phyloP scores from a whole-genome alignment of 805 yeast genomes.

The Saccharomycopsis vini region DNA sequence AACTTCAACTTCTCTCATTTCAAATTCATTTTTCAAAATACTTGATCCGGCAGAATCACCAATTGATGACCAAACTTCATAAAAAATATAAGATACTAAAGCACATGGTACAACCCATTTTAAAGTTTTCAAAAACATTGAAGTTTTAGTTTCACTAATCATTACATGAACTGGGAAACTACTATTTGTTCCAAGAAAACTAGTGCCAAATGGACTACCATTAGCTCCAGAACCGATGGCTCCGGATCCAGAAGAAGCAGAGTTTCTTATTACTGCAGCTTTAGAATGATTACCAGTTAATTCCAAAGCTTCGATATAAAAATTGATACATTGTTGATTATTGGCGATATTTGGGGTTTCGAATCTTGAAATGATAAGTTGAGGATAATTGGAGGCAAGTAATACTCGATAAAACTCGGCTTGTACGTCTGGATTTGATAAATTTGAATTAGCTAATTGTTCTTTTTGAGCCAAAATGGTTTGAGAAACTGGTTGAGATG shows the following conservation, averaged over 20 bases:
- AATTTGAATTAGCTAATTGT: slow-evolving; percentile 74
- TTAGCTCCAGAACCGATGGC: slow-evolving; percentile 21
- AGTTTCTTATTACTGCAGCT: slow-evolving; percentile 53
- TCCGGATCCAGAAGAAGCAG: slow-evolving; percentile 20
- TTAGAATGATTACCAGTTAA: slow-evolving; percentile 69
- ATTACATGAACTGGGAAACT: slow-evolving; percentile 90
- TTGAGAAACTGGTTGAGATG: neutral
- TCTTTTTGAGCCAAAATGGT: slow-evolving; percentile 51
- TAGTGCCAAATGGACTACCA: slow-evolving; percentile 37
- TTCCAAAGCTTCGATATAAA: slow-evolving; percentile 74
- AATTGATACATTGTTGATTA: slow-evolving; percentile 65
- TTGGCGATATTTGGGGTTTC: slow-evolving; percentile 91
- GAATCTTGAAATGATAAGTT: slow-evolving; percentile 85
- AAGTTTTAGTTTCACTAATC: slow-evolving; percentile 74
- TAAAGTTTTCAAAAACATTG: slow-evolving; percentile 76
- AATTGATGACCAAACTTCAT: slow-evolving; percentile 24
- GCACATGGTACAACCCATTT: slow-evolving; percentile 83
- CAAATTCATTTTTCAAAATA: slow-evolving; percentile 57
- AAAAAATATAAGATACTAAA: slow-evolving; percentile 24
- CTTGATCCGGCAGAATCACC: slow-evolving; percentile 64
- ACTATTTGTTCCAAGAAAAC: slow-evolving; percentile 21
- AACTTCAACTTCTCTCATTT: slow-evolving; percentile 75
- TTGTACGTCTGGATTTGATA: slow-evolving; percentile 62
- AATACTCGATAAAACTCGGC: slow-evolving; percentile 74
- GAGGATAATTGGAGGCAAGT: slow-evolving; percentile 82